A percentile compares a stretch with the other conserved stretches of the same genome.
phyloP scores from a whole-genome alignment of 2,329 filamentous ascomycete genomes.

The Fusarium nodosum region DNA sequence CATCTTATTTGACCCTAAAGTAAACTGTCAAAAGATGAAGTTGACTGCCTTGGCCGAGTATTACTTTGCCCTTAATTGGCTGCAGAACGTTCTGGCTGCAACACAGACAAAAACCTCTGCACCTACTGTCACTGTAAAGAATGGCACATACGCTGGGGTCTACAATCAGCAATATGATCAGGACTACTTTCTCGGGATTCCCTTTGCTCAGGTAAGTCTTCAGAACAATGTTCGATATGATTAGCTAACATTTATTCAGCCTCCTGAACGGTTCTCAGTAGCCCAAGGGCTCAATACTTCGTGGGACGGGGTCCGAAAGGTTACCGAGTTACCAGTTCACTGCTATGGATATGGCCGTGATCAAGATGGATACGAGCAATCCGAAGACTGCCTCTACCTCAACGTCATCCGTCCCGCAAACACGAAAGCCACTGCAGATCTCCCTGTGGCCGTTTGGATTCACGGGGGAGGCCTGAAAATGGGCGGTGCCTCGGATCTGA shows the following conservation, averaged over 20 bases:
- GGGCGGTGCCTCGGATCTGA: slow-evolving; percentile 57
- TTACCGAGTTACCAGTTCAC: slow-evolving; percentile 60
- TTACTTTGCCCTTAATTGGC: not conserved
- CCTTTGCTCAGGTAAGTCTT: slow-evolving; percentile 15
- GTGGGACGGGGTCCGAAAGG: slow-evolving; percentile 58
- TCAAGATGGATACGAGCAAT: slow-evolving; percentile 41
- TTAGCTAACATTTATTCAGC: slow-evolving; percentile 23
- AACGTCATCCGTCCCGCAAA: slow-evolving; percentile 71
- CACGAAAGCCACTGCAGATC: slow-evolving; percentile 54
- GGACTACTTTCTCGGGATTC: slow-evolving; percentile 31
- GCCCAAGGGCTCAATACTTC: slow-evolving; percentile 59
- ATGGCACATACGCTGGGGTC: slow-evolving; percentile 31
- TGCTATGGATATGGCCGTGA: slow-evolving; percentile 65
- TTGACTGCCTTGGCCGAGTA: not conserved
- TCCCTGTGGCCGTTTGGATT: slow-evolving; percentile 72
- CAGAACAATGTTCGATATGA: accelerated
- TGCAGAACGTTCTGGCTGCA: not conserved
- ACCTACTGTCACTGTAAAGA: slow-evolving; percentile 20
- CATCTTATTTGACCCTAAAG: no score
- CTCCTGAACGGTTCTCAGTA: slow-evolving; percentile 36
- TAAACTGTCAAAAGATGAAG: not conserved
- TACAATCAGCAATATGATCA: slow-evolving; percentile 24
- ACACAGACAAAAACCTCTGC: not conserved
- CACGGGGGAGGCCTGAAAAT: slow-evolving; percentile 57
- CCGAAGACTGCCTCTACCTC: slow-evolving; percentile 73